phyloP scores from a whole-genome alignment of 2,329 filamentous ascomycete species.

The Cercospora nicotianae region DNA sequence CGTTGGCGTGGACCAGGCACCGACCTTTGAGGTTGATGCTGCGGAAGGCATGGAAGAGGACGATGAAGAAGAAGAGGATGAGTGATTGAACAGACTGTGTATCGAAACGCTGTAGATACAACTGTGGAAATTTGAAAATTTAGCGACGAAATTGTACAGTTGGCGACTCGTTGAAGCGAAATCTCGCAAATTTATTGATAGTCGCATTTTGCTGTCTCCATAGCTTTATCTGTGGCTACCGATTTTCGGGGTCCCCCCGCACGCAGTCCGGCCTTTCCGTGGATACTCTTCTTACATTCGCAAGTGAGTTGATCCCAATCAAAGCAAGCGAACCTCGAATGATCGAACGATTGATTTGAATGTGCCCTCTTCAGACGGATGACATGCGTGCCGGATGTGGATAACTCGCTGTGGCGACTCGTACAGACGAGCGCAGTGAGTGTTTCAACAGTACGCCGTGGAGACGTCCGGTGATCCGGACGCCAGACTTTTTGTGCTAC shows the following conservation, averaged over 20 bases:
- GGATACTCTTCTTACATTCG: background rate
- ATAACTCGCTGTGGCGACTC: background rate
- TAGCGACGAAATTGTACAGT: background rate
- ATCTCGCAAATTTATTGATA: no score
- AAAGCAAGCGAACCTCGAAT: background rate
- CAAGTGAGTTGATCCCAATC: background rate
- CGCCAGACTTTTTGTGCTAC: background rate
- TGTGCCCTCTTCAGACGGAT: background rate
- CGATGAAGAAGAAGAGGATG: constrained; percentile 75
- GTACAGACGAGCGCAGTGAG: background rate
- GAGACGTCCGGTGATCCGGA: background rate
- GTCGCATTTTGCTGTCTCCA: background rate
- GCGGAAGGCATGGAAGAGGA: constrained; percentile 96
- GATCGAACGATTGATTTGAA: background rate
- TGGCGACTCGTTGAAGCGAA: background rate
- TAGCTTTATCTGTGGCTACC: background rate
- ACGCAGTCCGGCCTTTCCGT: background rate
- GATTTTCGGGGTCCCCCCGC: background rate
- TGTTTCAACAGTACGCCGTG: background rate
- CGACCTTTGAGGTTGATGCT: constrained; percentile 78
- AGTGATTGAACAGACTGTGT: constrained; percentile 8
- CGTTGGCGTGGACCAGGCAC: constrained; percentile 93
- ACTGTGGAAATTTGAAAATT: background rate
- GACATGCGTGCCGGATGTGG: background rate
- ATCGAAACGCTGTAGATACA: background rate